Evolutionary conservation across 768 basidiomycete genomes (phyloP).

Genomic region (Phanerochaete carnosa): DNA sequence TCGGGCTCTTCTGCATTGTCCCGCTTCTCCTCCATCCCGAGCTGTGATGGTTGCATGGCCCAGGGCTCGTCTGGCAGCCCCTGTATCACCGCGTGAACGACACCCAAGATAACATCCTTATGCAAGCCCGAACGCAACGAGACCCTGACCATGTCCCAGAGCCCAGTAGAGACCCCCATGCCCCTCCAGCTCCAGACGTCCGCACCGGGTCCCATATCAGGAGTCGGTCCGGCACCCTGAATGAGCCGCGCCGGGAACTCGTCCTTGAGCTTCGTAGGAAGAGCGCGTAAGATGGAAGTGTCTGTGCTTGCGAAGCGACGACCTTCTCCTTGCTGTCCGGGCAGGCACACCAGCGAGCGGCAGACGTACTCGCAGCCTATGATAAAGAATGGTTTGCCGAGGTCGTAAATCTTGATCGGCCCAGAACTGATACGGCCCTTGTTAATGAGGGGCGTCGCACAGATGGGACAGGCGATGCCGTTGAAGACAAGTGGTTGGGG

Average conservation of each 20-base stretch:
- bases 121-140: conserved; percentile 54
- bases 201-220: conserved; percentile 50
- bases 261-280: conserved; percentile 64
- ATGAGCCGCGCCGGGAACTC: conserved; percentile 71
- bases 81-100: conserved; percentile 57
- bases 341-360: conserved; percentile 43
- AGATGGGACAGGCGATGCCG: conserved; percentile 71
- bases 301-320: conserved; percentile 73
- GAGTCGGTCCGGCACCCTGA: conserved; percentile 42
- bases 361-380: conserved; percentile 84
- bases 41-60: conserved; percentile 7
- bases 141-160: conserved; percentile 74
- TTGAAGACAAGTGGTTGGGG: conserved; percentile 81
- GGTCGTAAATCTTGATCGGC: conserved; percentile 76
- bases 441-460: conserved; percentile 57
- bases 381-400: conserved; percentile 77
- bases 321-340: conserved; percentile 44
- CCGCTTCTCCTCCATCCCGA: not conserved
- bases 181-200: conserved; percentile 79
- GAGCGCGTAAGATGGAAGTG: conserved; percentile 62
- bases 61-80: conserved; percentile 37
- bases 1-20: not conserved
- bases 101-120: conserved; percentile 57
- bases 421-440: conserved; percentile 71
- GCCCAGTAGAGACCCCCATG: conserved; percentile 61